Evolutionary conservation across 331 rosid genomes (phyloP), one percentile per base, ranked within the genome.

Genomic region (Arachis monticola): DNA sequence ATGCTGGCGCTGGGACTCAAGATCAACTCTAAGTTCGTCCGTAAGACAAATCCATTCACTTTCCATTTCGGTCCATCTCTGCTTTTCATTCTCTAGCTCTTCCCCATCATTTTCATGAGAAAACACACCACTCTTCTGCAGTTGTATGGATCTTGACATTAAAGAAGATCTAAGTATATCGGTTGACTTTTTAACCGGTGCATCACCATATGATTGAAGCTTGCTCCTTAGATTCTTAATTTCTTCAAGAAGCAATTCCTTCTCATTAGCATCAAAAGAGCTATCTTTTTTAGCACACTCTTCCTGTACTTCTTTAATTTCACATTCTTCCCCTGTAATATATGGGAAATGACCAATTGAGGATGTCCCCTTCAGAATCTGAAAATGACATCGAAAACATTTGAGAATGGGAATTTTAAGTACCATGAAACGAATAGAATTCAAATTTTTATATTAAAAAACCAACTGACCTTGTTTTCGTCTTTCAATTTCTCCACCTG

Each of bases 1-100:
- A 53, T 69, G 88, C 65, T 77, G 79, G 7, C 99, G 93, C 66
- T 72, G 83, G 35, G 91, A 84, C 67, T 92, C 92, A 62, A 95
- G 87, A 67, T 95, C 98, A 59, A 88, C 85, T 79, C 98, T 86
- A 53, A 95, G 91, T 47, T 92, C 99, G 71, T 95, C 99, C 6
- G 99, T 95, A 47, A 95, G 87, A 64, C 92, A 92, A 77, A 95
- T 95, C 99, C 99, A 90, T 50, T 95, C 97, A 56, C 99, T 90
- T 87, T 95, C 99, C 97, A 90, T 92, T 85, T 92, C 98, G 12
- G 88, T 90, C 99, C 99, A 95, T 78, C 91, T 83, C 72, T 87
- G 71, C 69, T 97, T 88, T 84, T 95, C 99, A n/a, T 60, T 84
- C 69, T 90, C 96, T 42, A 89, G 84, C 62, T 95, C 99, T 75